Evolutionary conservation across 2,329 filamentous ascomycete genomes (phyloP).

Genomic region (Penicillium brevicompactum): DNA sequence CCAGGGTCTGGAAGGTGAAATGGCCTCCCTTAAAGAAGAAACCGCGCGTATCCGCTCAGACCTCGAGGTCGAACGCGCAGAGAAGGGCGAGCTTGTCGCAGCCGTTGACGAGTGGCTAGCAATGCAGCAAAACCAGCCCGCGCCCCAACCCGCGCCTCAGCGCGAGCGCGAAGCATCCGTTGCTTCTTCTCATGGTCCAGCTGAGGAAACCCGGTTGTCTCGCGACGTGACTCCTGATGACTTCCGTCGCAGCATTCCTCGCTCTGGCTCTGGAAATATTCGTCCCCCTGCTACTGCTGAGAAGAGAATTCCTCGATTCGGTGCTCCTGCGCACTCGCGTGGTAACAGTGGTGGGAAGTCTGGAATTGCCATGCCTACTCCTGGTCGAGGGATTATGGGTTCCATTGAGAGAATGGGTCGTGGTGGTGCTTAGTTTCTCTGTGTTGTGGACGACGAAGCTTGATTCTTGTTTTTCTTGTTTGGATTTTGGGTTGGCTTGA

Average conservation of each 20-base stretch:
- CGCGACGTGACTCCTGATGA: conserved; percentile 21
- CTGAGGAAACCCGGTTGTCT: conserved; percentile 16
- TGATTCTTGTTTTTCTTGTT: not conserved
- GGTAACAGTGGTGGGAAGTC: conserved; percentile 41
- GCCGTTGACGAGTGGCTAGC: conserved; percentile 50
- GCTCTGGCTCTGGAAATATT: conserved; percentile 33
- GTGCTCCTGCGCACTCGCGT: conserved; percentile 33
- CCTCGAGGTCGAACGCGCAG: conserved; percentile 53
- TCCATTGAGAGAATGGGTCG: conserved; percentile 88
- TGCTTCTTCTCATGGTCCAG: conserved; percentile 11
- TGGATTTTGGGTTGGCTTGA: not conserved
- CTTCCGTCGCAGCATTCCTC: conserved; percentile 26
- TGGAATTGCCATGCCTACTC: conserved; percentile 39
- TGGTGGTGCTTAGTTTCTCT: conserved; percentile 24
- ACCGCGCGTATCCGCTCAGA: conserved; percentile 66
- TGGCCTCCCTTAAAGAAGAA: conserved; percentile 69
- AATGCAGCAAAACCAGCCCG: conserved; percentile 37
- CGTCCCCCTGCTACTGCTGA: conserved; percentile 34
- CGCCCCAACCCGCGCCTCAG: conserved; percentile 13
- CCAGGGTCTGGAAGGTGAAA: conserved; percentile 72
- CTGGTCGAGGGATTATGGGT: conserved; percentile 71
- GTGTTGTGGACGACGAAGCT: not conserved
- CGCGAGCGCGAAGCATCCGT: conserved; percentile 20
- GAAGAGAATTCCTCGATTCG: conserved; percentile 35
- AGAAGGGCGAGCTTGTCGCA: conserved; percentile 52